Percentiles rank a stretch among this genome's conserved stretches.
These are phyloP conservation scores for Leavenworthia alabamica DNA, from an alignment of 345 rosid genomes.

Conservation along the genomic window DNA sequence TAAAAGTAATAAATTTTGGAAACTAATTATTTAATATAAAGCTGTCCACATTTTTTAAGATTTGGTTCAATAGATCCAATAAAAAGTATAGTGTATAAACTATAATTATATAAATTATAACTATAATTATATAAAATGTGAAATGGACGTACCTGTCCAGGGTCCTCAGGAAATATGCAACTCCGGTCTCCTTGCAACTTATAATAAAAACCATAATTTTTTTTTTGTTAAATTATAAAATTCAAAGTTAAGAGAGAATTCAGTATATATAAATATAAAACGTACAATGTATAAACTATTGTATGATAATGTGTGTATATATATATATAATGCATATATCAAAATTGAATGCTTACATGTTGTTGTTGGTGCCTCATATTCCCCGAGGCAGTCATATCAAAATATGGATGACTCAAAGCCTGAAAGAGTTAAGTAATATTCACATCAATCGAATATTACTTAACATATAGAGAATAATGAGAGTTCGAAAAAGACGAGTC, in stretches of 20 bases:
- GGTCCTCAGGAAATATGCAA: slow-evolving; percentile 85
- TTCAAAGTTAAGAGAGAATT: too few species aligned
- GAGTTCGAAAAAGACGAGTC: slow-evolving; percentile 30
- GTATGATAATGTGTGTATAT: not conserved
- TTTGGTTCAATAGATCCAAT: slow-evolving; percentile 39
- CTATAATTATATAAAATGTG: not conserved
- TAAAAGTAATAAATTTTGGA: slow-evolving; percentile 6
- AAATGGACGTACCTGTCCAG: slow-evolving; percentile 58
- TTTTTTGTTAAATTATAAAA: too few species aligned
- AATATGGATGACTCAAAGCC: slow-evolving; percentile 97
- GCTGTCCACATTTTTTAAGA: slow-evolving; percentile 21
- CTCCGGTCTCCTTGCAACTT: slow-evolving; percentile 77
- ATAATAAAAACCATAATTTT: not conserved
- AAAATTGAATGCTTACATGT: slow-evolving; percentile 48
- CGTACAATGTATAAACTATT: not conserved
- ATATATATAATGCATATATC: too few species aligned
- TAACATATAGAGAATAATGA: slow-evolving; percentile 24
- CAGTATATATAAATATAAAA: not conserved
- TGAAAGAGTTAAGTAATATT: slow-evolving; percentile 33
- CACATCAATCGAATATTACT: slow-evolving; percentile 27
- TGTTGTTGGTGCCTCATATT: slow-evolving; percentile 57
- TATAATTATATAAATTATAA: not conserved
- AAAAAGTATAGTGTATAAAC: slow-evolving; percentile 31
- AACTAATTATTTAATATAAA: too few species aligned
- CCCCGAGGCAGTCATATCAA: slow-evolving; percentile 57